Percentiles rank a stretch among this genome's conserved stretches.
These are phyloP conservation scores for Elongisporangium anandrum DNA, from an alignment of 352 stramenopile species.

Conservation along the genomic window DNA sequence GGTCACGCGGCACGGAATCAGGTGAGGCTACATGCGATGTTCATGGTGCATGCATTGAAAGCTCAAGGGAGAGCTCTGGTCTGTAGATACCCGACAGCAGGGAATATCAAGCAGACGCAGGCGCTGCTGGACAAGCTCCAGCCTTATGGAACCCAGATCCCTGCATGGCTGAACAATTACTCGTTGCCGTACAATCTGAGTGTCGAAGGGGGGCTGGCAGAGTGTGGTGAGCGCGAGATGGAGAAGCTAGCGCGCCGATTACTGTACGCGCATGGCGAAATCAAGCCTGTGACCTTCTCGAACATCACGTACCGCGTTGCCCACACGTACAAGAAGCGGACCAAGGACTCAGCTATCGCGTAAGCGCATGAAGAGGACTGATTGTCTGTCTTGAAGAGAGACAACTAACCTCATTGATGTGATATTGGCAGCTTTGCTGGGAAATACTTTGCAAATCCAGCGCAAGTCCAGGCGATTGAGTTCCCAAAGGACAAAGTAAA, in stretches of 20 bases:
- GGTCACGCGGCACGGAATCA: slow-evolving; percentile 55
- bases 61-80: background rate
- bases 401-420: too few relatives aligned
- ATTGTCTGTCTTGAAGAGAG: background rate
- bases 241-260: slow-evolving; percentile 23
- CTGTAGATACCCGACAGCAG: slow-evolving; percentile 44
- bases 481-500: slow-evolving; percentile 25
- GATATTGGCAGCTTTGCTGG: slow-evolving; percentile 39
- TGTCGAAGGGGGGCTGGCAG: slow-evolving; percentile 35
- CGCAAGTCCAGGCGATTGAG: slow-evolving; percentile 38
- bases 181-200: slow-evolving; percentile 61
- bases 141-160: slow-evolving; percentile 25
- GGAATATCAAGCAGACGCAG: slow-evolving; percentile 48
- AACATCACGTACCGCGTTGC: slow-evolving; percentile 33
- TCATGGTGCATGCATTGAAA: too few relatives aligned
- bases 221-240: slow-evolving; percentile 31
- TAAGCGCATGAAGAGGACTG: slow-evolving; percentile 10
- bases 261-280: slow-evolving; percentile 14
- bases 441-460: slow-evolving; percentile 46
- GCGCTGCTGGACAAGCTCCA: slow-evolving; percentile 36
- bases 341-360: slow-evolving; percentile 52
- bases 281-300: slow-evolving; percentile 21
- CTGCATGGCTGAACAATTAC: slow-evolving; percentile 61
- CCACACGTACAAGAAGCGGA: slow-evolving; percentile 49
- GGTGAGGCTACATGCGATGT: too few relatives aligned